Evolutionary conservation across 2,329 filamentous ascomycete species (phyloP), one percentile per base, ranked within the genome.

Genomic region (Diaporthe australafricana): DNA sequence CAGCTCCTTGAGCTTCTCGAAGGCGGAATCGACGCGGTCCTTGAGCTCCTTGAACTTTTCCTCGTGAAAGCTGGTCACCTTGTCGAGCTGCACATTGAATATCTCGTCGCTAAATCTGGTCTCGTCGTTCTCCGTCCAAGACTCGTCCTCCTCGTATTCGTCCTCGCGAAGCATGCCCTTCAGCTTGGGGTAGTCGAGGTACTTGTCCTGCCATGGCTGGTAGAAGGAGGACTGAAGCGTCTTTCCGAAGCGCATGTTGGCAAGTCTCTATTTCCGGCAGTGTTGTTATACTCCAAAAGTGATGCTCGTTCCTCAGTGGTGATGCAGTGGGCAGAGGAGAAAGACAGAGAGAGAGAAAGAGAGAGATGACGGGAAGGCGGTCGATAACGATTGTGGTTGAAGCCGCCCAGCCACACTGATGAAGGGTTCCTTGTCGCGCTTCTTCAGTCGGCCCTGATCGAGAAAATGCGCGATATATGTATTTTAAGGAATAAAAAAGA

Each of bases 81-180:
- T 98, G 78, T 98, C 95, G 75, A 99, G 88, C 85, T 99, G 94
- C 35, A 93, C 91, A 80, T 98, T 98, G 83, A 98, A 92, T 76
- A 98, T 89, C 85, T 98, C 96, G 80, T 98, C 94, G 79, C 96
- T 96, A 83, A 99, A 99, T 45, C 89, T 90, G 79, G 93, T 94
- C 87, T 98, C 96, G 81, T 99, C 96, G 57, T 95, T 91, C 78
- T 97, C 95, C 32, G 95, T 98, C 96, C 96, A 99, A 50, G 90
- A 86, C 66, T 86, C 86, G 68, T 89, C 87, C 27, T 92, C 91
- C 62, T 90, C 87, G 32, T 87, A 81, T 73, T 82, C 85, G 80
- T 94, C 90, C 81, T 98, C 96, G 75, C 94, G 92, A 73, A 99
- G 86, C 72, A 99, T 88, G 78, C 88, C 88, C 88, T 98, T 98